Conservation (phyloP, 2,329 filamentous ascomycete species). For the Cercospora citrullina region DNA sequence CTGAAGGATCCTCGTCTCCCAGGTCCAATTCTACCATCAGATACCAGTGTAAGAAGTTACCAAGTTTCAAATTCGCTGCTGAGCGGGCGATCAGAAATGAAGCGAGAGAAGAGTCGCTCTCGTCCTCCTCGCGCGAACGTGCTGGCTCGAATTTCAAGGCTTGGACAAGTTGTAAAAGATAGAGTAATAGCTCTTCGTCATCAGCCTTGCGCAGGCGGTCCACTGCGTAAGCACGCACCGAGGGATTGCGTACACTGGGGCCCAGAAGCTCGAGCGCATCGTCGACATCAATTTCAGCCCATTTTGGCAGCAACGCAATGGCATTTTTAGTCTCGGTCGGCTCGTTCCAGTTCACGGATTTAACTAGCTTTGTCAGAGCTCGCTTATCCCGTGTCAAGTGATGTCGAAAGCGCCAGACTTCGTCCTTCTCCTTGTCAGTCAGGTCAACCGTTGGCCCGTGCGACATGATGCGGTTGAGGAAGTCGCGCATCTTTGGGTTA, state of each 20-base stretch:
- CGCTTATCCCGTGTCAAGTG: slow-evolving; percentile 86
- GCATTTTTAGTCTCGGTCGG: slow-evolving; percentile 82
- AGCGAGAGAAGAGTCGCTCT: slow-evolving; percentile 78
- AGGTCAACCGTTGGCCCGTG: slow-evolving; percentile 90
- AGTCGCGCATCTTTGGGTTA: slow-evolving; percentile 92
- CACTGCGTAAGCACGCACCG: slow-evolving; percentile 89
- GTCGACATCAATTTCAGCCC: slow-evolving; percentile 96
- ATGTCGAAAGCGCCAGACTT: slow-evolving; percentile 97
- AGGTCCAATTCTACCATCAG: slow-evolving; percentile 91
- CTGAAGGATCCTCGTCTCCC: slow-evolving; percentile 63
- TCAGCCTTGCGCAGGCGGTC: slow-evolving; percentile 88
- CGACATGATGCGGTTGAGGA: slow-evolving; percentile 83
- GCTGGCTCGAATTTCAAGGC: slow-evolving; percentile 89
- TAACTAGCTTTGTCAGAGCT: slow-evolving; percentile 92
- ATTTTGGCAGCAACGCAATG: slow-evolving; percentile 83
- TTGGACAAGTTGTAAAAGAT: slow-evolving; percentile 91
- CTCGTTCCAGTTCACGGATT: slow-evolving; percentile 94
- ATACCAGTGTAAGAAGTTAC: slow-evolving; percentile 98
- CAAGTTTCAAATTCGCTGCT: slow-evolving; percentile 82
- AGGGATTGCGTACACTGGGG: slow-evolving; percentile 83
- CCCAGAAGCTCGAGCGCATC: slow-evolving; percentile 93
- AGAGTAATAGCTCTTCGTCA: slow-evolving; percentile 86
- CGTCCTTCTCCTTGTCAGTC: slow-evolving; percentile 86
- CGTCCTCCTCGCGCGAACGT: slow-evolving; percentile 40
- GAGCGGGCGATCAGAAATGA: slow-evolving; percentile 86